phyloP scores from a whole-genome alignment of 768 basidiomycete genomes.

The Boletellus sp. region DNA sequence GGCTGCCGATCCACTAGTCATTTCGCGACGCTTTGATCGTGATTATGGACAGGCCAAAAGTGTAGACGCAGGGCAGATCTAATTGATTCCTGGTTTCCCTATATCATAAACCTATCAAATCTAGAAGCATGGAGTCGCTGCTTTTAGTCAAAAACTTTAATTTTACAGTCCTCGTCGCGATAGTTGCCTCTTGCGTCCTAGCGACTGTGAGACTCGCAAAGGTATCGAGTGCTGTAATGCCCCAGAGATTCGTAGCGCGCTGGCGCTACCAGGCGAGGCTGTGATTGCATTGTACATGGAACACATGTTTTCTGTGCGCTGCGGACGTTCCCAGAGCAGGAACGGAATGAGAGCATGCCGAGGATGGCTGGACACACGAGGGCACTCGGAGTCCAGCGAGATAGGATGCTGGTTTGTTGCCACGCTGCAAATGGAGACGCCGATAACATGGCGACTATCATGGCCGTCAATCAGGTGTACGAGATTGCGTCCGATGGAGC shows the following conservation, averaged over 20 bases:
- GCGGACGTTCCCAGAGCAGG: neutral
- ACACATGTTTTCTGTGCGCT: slow-evolving; percentile 14
- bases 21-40: neutral
- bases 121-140: slow-evolving; percentile 21
- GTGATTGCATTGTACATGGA: slow-evolving; percentile 10
- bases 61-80: slow-evolving; percentile 18
- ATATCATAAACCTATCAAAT: slow-evolving; percentile 19
- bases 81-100: slow-evolving; percentile 12
- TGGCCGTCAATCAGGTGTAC: neutral
- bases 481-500: neutral
- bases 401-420: neutral
- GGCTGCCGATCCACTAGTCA: neutral
- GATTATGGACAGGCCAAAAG: slow-evolving; percentile 4
- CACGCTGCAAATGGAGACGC: slow-evolving; percentile 6
- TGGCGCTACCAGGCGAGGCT: slow-evolving; percentile 4
- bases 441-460: slow-evolving; percentile 7
- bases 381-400: neutral
- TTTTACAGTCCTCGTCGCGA: slow-evolving; percentile 16
- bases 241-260: slow-evolving; percentile 12
- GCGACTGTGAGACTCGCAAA: slow-evolving; percentile 17
- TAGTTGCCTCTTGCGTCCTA: slow-evolving; percentile 17
- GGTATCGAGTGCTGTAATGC: slow-evolving; percentile 12
- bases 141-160: slow-evolving; percentile 31
- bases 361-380: neutral
- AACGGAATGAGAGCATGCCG: neutral